phyloP scores from a whole-genome alignment of 2,329 filamentous ascomycete species.

The Colletotrichum sp. region DNA sequence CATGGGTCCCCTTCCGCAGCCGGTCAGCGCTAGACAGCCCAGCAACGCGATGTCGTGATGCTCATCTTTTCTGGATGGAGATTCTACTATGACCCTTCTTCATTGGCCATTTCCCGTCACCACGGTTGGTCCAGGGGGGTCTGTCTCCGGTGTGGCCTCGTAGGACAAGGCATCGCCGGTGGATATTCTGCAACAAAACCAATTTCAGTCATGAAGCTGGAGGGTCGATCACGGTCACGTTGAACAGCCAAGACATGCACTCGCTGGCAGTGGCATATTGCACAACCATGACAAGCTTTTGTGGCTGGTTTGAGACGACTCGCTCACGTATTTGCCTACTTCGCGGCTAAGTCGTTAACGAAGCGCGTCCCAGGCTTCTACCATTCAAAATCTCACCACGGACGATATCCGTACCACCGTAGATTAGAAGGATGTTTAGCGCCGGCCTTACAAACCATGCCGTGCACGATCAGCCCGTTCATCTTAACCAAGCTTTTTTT shows the following conservation, averaged over 20 bases:
- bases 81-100: background rate
- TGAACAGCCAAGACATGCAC: background rate
- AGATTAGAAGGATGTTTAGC: background rate
- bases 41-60: background rate
- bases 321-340: background rate
- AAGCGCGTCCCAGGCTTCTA: background rate
- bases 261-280: background rate
- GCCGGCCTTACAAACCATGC: background rate
- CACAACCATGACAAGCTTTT: constrained; percentile 4
- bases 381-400: background rate
- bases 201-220: background rate
- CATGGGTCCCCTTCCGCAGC: background rate
- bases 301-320: background rate
- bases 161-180: background rate
- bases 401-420: background rate
- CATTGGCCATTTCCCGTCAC: background rate
- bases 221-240: background rate
- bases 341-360: background rate
- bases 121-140: background rate
- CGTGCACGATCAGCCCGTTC: background rate
- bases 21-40: constrained; percentile 3
- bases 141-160: background rate
- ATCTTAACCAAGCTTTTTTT: background rate
- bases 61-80: background rate
- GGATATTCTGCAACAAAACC: background rate